Conservation (phyloP, 257 asterid genomes). For the Capsicum baccatum region DNA sequence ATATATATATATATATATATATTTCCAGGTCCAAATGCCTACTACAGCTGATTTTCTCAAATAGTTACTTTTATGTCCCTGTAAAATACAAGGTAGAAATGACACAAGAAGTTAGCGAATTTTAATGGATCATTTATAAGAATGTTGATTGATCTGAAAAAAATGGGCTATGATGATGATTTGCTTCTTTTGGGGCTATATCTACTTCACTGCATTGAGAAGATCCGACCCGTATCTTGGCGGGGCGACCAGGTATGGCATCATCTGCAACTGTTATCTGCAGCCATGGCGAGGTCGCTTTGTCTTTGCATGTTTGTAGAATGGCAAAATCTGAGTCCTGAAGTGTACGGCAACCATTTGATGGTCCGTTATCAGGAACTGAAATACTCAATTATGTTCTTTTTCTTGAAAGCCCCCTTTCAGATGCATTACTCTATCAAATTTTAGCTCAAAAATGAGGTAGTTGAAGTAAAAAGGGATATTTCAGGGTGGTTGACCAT, state of each 20-base stretch:
- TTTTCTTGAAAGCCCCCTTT: not conserved
- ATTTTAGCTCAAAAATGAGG: not conserved
- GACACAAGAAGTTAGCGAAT: not conserved
- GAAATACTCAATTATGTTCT: no score
- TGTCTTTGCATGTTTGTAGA: not conserved
- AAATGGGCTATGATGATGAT: slow-evolving; percentile 7
- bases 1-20: no score
- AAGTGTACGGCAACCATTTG: not conserved
- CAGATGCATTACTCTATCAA: not conserved
- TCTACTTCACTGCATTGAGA: slow-evolving; percentile 6
- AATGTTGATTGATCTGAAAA: not conserved
- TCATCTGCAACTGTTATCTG: not conserved
- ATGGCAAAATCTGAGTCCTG: slow-evolving; percentile 9
- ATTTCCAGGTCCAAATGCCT: not conserved
- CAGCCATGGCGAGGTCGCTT: not conserved
- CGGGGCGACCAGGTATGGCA: not conserved
- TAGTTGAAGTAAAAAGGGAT: not conserved
- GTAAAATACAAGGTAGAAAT: slow-evolving; percentile 18
- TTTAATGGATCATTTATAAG: not conserved
- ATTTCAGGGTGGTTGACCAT: not conserved
- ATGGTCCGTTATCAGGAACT: no score
- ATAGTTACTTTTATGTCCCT: not conserved
- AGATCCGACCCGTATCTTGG: not conserved
- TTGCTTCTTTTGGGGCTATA: not conserved
- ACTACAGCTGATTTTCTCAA: not conserved